A percentile compares a stretch with the other conserved stretches of the same genome.
phyloP scores from a whole-genome alignment of 768 basidiomycete species.

The Tremella mesenterica region DNA sequence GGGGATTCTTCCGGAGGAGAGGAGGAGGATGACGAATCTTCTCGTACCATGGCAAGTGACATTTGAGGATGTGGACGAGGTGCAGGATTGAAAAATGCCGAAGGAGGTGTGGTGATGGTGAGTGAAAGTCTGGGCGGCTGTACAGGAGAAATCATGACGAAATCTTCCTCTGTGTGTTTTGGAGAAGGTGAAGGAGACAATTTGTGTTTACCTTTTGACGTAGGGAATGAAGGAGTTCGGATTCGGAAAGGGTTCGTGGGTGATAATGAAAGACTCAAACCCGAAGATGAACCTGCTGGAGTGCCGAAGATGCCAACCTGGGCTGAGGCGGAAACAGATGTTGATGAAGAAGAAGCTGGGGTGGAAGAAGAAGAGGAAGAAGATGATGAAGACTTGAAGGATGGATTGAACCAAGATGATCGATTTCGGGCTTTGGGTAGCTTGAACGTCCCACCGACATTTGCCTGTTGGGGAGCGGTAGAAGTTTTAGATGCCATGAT shows the following conservation, averaged over 20 bases:
- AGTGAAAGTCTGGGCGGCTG: not conserved
- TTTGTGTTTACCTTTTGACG: conserved; percentile 31
- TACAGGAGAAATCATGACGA: conserved; percentile 39
- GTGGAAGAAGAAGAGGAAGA: not conserved
- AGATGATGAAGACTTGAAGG: conserved; percentile 1
- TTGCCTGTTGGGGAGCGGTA: too few relatives aligned
- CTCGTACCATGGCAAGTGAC: not conserved
- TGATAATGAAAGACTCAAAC: too few relatives aligned
- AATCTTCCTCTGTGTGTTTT: conserved; percentile 27
- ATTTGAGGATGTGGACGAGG: not conserved
- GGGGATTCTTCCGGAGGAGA: conserved; percentile 32
- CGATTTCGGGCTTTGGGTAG: not conserved
- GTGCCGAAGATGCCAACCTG: not conserved
- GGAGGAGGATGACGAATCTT: conserved; percentile 8
- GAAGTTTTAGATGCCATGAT: too few relatives aligned
- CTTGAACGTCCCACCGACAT: not conserved
- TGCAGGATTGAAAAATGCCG: not conserved
- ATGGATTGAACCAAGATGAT: not conserved
- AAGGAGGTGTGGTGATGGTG: not conserved
- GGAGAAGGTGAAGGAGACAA: conserved; percentile 32
- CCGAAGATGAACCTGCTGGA: not conserved
- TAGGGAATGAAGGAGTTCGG: not conserved
- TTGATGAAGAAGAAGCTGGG: not conserved
- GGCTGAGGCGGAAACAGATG: not conserved
- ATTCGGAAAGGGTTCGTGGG: not conserved